These are phyloP conservation scores for Breviolum minutum DNA, from an alignment of 73 alveolate genomes.

Conservation along the genomic window DNA sequence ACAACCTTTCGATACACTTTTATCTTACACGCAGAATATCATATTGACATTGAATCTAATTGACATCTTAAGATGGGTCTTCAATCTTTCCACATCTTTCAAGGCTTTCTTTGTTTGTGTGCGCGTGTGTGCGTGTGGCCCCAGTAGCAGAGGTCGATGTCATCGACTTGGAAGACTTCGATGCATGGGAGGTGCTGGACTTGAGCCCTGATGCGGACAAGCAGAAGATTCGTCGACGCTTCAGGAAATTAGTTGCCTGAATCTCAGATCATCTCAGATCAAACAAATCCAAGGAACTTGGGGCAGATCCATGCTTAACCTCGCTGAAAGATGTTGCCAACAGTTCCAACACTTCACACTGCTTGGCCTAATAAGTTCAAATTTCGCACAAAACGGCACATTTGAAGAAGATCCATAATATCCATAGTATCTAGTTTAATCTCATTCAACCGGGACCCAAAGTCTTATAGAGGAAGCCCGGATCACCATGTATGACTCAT, in stretches of 20 bases:
- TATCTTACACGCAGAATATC: no score
- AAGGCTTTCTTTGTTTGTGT: background rate
- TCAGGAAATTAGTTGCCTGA: conserved; percentile 46
- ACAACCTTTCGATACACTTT: no score
- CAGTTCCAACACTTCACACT: no score
- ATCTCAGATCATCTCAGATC: background rate
- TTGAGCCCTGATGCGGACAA: conserved; percentile 82
- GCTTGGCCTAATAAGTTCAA: no score
- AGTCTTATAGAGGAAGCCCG: no score
- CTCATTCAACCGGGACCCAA: no score
- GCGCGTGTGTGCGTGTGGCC: background rate
- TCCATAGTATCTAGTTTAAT: background rate
- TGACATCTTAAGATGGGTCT: background rate
- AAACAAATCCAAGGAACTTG: no score
- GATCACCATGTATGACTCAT: background rate
- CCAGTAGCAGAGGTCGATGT: conserved; percentile 36
- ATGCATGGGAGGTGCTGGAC: conserved; percentile 89
- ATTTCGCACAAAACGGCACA: no score
- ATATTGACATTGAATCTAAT: no score
- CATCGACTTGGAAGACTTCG: conserved; percentile 81
- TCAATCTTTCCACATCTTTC: background rate
- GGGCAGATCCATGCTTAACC: no score
- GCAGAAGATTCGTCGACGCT: conserved; percentile 95
- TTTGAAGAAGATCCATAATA: no score
- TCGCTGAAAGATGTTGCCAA: no score